Conservation (phyloP, 2,329 filamentous ascomycete species). For the Aspergillus niger region DNA sequence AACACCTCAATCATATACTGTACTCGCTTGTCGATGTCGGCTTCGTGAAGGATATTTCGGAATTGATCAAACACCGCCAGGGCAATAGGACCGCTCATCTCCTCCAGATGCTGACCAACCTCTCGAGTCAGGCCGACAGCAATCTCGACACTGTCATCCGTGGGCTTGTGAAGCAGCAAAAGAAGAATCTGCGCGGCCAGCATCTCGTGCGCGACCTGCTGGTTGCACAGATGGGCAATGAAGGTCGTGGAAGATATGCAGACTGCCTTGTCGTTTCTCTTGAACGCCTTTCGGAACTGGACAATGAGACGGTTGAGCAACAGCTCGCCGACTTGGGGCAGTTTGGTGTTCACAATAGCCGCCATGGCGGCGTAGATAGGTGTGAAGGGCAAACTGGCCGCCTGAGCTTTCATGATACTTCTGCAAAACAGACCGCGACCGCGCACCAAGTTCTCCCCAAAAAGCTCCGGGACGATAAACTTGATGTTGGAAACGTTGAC, state of each 20-base stretch:
- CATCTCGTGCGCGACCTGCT: constrained; percentile 93
- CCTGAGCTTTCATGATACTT: constrained; percentile 98
- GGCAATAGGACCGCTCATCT: constrained; percentile 88
- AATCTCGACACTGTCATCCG: constrained; percentile 96
- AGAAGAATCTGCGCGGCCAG: constrained; percentile 89
- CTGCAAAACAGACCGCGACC: constrained; percentile 91
- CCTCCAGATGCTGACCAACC: constrained; percentile 89
- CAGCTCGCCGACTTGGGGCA: constrained; percentile 91
- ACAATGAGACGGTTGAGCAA: constrained; percentile 81
- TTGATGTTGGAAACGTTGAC: constrained; percentile 99
- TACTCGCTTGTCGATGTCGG: constrained; percentile 95
- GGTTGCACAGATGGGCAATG: constrained; percentile 91
- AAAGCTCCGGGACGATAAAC: constrained; percentile 91
- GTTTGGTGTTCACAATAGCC: constrained; percentile 95
- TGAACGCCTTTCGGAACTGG: constrained; percentile 94
- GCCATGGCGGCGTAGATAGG: constrained; percentile 95
- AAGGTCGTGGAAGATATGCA: constrained; percentile 93
- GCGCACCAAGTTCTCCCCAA: constrained; percentile 88
- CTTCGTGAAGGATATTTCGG: constrained; percentile 90
- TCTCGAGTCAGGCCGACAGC: constrained; percentile 91
- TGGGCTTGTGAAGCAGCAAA: constrained; percentile 90
- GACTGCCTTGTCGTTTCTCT: constrained; percentile 94
- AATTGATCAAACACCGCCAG: constrained; percentile 95
- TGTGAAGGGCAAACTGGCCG: constrained; percentile 91
- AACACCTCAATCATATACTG: constrained; percentile 99